Base-by-base conservation (phyloP, 495 filamentous ascomycete genomes). In the Letharia lupina region DNA sequence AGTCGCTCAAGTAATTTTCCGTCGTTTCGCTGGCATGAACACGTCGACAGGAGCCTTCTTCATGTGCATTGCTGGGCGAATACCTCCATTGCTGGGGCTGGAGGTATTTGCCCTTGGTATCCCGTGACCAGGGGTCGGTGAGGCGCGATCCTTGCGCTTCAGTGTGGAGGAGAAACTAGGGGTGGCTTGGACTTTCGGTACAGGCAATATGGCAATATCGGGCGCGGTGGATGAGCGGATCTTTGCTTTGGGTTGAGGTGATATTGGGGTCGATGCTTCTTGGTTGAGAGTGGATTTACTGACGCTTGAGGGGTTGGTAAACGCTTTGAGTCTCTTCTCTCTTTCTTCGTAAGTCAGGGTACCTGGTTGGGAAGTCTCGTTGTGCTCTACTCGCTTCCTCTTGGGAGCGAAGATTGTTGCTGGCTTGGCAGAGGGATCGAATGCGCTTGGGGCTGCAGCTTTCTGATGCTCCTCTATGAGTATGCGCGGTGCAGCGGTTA, bases 391-490 rank as follows among this genome's bases (percentile, higher is more conserved):
- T n/a, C 52, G 31, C 31, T 61, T 54, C 60, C 57, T 70, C 50
- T 42, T 64, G 10, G 70, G 69, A n/a, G 31, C 56, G 40, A 67
- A 61, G 13, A 60, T 39, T 23, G 41, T 18, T n/a, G 69, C 40
- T 47, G 57, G 48, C 47, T 65, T 64, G 44, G 66, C 42, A 20
- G 62, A 63, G 40, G 62, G 58, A 66, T 71, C 65, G 15, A 68
- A 10, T 8, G 60, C 65, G 28, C 52, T 57, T 13, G 67, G 60
- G 20, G 48, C 64, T 45, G 65, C 23, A 31, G 75, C 72, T 33
- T 73, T 76, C 20, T 75, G 74, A 64, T 81, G 78, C 23, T 78
- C 74, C 62, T 80, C 78, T 35, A 83, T 70, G 6, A 83, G 67
- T 2, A 73, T 74, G 7, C 72, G 72, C 11, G 81, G 79, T 5